Evolutionary conservation across 495 filamentous ascomycete genomes (phyloP).

Genomic region (Podospora comata): DNA sequence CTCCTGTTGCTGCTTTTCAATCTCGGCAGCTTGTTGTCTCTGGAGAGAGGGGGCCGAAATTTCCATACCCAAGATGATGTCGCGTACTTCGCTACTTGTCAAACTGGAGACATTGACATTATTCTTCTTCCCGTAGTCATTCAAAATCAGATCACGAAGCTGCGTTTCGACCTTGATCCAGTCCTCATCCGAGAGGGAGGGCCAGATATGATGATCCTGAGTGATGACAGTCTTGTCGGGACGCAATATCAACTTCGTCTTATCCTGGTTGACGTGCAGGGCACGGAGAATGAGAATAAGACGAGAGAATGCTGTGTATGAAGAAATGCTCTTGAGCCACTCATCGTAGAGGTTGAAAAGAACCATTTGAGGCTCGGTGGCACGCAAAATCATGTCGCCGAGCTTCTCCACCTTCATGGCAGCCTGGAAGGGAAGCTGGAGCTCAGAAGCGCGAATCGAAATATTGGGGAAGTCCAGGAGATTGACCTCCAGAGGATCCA

Average conservation of each 20-base stretch:
- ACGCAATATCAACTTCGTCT: conserved; percentile 95
- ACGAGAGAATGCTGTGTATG: conserved; percentile 97
- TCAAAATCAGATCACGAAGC: conserved; percentile 90
- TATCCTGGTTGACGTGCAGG: conserved; percentile 95
- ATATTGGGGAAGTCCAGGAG: conserved; percentile 99
- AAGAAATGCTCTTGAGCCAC: conserved; percentile 97
- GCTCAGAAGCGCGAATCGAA: conserved; percentile 94
- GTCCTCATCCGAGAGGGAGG: conserved; percentile 87
- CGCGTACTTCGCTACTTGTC: conserved; percentile 93
- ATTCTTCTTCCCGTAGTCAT: conserved; percentile 99
- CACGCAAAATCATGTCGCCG: conserved; percentile 97
- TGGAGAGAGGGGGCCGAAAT: conserved; percentile 98
- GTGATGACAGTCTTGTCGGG: conserved; percentile 99
- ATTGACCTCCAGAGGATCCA: conserved; percentile 97
- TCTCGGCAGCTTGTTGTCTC: conserved; percentile 96
- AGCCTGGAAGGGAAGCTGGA: conserved; percentile 98
- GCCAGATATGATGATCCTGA: conserved; percentile 99
- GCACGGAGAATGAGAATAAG: conserved; percentile 93
- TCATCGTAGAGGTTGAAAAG: conserved; percentile 99
- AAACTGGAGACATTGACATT: conserved; percentile 97
- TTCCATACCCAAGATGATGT: conserved; percentile 99
- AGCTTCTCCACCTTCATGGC: conserved; percentile 99
- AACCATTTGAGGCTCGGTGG: conserved; percentile 99
- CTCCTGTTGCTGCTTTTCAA: conserved; percentile 98
- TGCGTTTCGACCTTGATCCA: conserved; percentile 99